Base-by-base conservation (phyloP, 257 asterid species). In the Ilex asprella region DNA sequence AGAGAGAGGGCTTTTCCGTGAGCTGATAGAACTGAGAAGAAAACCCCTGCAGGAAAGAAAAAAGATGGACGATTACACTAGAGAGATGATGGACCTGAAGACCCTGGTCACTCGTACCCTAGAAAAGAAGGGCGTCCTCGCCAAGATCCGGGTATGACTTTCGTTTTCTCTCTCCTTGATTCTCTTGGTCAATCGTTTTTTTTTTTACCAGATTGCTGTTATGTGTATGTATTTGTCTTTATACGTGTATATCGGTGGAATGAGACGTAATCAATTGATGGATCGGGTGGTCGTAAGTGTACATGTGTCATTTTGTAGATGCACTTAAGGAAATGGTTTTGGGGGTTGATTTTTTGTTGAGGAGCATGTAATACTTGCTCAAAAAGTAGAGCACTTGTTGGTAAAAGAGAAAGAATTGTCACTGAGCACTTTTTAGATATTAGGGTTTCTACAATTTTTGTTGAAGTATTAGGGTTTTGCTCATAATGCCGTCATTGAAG, bases 1-100 rank as follows among this genome's bases (percentile, higher is more conserved):
- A 21, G 27, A 21, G 27, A 21, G 27, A 0, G 27, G 27, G 1
- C 27, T 21, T 21, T 21, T 21, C 27, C 27, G 27, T 21, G 27
- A 21, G 27, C 27, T 21, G 27, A 21, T 21, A 21, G 27, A 21
- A 21, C 27, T 21, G 27, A 21, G 27, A 21, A 21, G 27, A 21
- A 21, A 21, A 21, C 27, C 27, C 27, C 27, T 21, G 27, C 27
- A 0, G 27, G 27, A 21, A 72, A 55, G 65, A 30, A 31, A 43
- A 16, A 50, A 11, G 50, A 91, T 91, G 99, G 99, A 93, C 74
- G 99, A 93, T 79, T 89, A 93, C 43, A 85, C 96, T 15, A 65
- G 99, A 76, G 97, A 93, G 73, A 93, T 93, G 97, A 93, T 93
- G 99, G 99, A 93, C 86, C 92, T 93, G 64, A 93, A 93, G 69